Evolutionary conservation across 257 asterid genomes (phyloP), one percentile per base, ranked within the genome.

Genomic region (Orobanche coerulescens): DNA sequence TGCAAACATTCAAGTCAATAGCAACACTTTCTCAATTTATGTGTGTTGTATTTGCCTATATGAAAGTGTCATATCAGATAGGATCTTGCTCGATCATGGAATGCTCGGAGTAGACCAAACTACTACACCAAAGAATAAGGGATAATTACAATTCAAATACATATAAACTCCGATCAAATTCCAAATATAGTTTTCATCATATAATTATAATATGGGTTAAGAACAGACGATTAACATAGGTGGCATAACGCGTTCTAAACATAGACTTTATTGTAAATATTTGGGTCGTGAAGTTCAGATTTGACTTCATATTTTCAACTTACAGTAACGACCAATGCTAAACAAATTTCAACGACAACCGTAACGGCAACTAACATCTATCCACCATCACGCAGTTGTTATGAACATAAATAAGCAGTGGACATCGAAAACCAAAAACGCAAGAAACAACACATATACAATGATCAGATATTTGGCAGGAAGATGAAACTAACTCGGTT

Each of bases 381-480:
- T 54, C 54, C 66, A 30, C 36, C 54, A 48, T 13, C 12, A 40
- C 12, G 20, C 61, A 51, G 20, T 61, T 34, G 26, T 50, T 7
- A 7, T n/a, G 4, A 40, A 10, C 47, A 40, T 40, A n/a, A 10
- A 40, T 40, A 11, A 8, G 47, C 3, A 10, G 56, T 47, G 53
- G 51, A 49, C 9, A 20, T 49, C 8, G 30, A 49, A 49, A 49
- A 23, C 22, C 50, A 60, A 70, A 26, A 66, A 49, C 54, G 50
- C 58, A 44, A 49, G 43, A 55, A 66, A 49, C 31, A 59, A 68
- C 66, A 9, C 56, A 49, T 78, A 67, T 80, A 79, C 88, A 79
- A 40, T 37, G 65, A 67, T 44, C 75, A 58, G 58, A 49, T 61
- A 54, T 69, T 52, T 37, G 36, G 61, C 69, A 58, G 42, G 16